Base-by-base conservation (phyloP, 805 yeast species). In the Lipomyces yamadae region DNA sequence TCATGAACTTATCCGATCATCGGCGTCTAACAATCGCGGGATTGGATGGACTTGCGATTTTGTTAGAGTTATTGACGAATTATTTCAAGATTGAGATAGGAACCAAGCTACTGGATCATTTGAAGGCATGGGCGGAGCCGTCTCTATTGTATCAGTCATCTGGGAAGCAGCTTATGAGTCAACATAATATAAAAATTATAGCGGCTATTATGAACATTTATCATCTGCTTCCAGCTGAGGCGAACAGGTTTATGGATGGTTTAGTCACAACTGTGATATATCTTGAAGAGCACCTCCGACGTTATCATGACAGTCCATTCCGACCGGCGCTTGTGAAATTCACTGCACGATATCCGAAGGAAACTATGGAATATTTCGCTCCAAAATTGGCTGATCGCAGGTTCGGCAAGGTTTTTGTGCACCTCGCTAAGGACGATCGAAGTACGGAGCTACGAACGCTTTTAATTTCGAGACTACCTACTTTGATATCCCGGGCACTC, bases 71-170 rank as follows among this genome's bases (percentile, higher is more conserved):
- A 30, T 81, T 95, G 71, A 92, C 94, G 45, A 91, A 96, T 2
- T 94, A 95, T 74, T 95, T 95, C 82, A 90, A 96, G 76, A 98
- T 96, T 24, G 99, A 95, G 76, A 94, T 95, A 71, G 99, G 99
- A 39, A 85, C 92, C 60, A 95, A 95, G 74, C 79, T 95, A 61
- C 82, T 96, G 39, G 98, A 95, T 75, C 99, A 95, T 78, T 81
- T 95, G 70, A 89, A 88, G 85, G 97, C 98, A 0, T 93, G 97
- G 97, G 96, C 98, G 0, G 93, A 91, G 73, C 91, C 95, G 2
- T 85, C 85, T 35, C 85, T 90, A 0, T 77, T 96, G 52, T 87
- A 92, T 64, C 86, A 87, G 69, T 84, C 91, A 55, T 88, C 97
- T 0, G 88, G 88, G 4, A 91, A 88, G 71, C 97, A 90, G 66